A percentile compares a stretch with the other conserved stretches of the same genome.
Conservation (phyloP, 805 yeast species). For the Starmerella geochares region DNA sequence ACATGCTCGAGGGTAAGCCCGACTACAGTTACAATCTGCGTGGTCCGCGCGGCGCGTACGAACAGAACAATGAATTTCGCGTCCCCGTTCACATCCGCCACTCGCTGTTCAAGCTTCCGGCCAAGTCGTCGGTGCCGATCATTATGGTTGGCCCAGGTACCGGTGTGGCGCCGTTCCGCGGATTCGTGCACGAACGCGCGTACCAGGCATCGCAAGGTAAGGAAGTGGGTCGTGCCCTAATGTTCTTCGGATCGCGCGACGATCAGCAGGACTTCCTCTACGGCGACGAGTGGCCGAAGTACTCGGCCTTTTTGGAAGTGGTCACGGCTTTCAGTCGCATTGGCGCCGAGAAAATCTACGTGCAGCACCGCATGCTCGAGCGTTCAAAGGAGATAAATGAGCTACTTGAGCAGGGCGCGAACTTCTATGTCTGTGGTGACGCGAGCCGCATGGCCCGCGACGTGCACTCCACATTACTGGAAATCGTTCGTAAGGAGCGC, state of each 20-base stretch:
- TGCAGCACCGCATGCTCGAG: constrained; percentile 61
- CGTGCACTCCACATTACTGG: constrained; percentile 60
- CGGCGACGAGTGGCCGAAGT: constrained; percentile 79
- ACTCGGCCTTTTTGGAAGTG: constrained; percentile 41
- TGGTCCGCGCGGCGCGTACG: constrained; percentile 68
- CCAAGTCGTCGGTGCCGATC: constrained; percentile 70
- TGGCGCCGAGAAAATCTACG: constrained; percentile 53
- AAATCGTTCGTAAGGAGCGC: constrained; percentile 54
- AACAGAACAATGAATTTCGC: constrained; percentile 36
- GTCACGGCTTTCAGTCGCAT: constrained; percentile 83
- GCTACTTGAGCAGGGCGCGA: constrained; percentile 59
- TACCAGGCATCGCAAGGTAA: constrained; percentile 40
- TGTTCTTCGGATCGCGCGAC: constrained; percentile 83
- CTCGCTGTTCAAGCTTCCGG: constrained; percentile 87
- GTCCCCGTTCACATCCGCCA: constrained; percentile 89
- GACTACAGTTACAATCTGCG: constrained; percentile 52
- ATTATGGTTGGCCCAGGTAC: constrained; percentile 97
- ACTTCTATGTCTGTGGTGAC: constrained; percentile 93
- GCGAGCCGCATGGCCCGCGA: constrained; percentile 93
- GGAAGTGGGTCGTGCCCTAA: constrained; percentile 58
- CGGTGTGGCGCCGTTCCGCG: constrained; percentile 97
- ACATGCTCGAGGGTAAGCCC: constrained; percentile 42
- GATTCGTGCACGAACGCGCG: constrained; percentile 83
- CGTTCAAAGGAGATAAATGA: constrained; percentile 42
- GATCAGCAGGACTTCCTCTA: constrained; percentile 73